A percentile compares a stretch with the other conserved stretches of the same genome.
Conservation (phyloP, 345 rosid species). For the Eucalyptus albens region DNA sequence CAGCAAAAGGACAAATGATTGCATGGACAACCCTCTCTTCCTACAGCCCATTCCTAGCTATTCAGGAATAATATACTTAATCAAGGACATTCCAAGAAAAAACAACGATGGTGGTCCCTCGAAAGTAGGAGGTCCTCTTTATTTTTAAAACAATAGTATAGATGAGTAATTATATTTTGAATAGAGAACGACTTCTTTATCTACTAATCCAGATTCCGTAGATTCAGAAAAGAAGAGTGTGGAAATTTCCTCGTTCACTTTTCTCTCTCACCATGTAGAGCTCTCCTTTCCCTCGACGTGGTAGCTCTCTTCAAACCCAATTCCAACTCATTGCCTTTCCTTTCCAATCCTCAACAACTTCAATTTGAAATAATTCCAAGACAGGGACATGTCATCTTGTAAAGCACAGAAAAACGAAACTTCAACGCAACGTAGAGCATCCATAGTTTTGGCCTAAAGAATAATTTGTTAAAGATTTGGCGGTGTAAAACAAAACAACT, state of each 20-base stretch:
- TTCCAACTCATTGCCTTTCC: not conserved
- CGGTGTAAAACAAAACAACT: not conserved
- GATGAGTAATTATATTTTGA: not conserved
- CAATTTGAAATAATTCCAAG: not conserved
- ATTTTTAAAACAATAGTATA: not conserved
- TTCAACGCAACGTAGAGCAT: not conserved
- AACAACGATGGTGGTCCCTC: not conserved
- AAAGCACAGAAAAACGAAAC: not conserved
- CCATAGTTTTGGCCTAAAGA: not conserved
- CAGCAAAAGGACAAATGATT: not conserved
- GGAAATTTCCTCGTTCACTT: not conserved
- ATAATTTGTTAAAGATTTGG: not conserved
- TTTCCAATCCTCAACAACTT: not conserved
- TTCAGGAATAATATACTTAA: not conserved
- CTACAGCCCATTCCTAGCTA: not conserved
- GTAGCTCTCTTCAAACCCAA: too few relatives aligned
- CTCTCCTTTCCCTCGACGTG: not conserved
- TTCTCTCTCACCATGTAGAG: not conserved
- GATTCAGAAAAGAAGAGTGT: not conserved
- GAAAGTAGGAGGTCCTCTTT: not conserved
- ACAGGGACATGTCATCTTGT: not conserved
- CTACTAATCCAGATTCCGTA: not conserved
- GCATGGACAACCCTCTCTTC: not conserved
- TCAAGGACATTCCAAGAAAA: not conserved
- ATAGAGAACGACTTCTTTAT: not conserved